Percentiles rank a stretch among this genome's conserved stretches.
phyloP scores from a whole-genome alignment of 2,329 filamentous ascomycete species.

The Ilyonectria destructans region DNA sequence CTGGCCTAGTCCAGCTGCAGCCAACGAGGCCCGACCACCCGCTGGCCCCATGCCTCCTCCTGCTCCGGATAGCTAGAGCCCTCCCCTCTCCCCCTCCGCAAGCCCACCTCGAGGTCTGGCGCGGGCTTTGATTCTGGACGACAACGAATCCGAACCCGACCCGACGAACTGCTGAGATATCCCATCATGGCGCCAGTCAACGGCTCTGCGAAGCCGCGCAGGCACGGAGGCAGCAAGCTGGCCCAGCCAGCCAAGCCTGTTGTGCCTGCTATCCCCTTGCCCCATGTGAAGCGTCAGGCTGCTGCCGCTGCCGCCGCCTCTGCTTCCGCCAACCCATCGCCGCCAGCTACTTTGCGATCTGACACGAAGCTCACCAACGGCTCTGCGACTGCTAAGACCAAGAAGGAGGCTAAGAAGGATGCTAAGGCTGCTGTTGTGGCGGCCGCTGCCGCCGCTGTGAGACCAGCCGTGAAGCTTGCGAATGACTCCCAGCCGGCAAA shows the following conservation, averaged over 20 bases:
- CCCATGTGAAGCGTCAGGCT: conserved; percentile 58
- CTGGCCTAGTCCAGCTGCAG: conserved; percentile 2
- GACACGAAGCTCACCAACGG: conserved; percentile 45
- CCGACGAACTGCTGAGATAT: not conserved
- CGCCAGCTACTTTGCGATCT: conserved; percentile 28
- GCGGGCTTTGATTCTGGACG: conserved; percentile 34
- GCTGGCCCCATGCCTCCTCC: conserved; percentile 53
- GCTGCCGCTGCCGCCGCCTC: conserved; percentile 48
- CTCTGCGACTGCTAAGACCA: conserved; percentile 23
- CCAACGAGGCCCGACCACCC: conserved; percentile 12
- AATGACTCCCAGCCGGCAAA: conserved; percentile 33
- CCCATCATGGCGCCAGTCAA: conserved; percentile 54
- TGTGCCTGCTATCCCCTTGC: conserved; percentile 58
- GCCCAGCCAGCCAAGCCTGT: conserved; percentile 54
- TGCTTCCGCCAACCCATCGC: conserved; percentile 32
- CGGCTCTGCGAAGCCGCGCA: conserved; percentile 54
- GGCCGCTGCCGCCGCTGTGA: conserved; percentile 28
- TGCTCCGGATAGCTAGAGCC: conserved; percentile 52
- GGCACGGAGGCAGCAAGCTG: conserved; percentile 50
- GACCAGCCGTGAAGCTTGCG: conserved; percentile 34
- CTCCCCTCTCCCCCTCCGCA: conserved; percentile 41
- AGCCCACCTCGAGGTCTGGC: conserved; percentile 46
- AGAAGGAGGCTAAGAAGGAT: conserved; percentile 34
- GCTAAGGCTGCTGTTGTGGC: conserved; percentile 17
- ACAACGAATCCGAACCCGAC: conserved; percentile 25